Percentiles rank a stretch among this genome's conserved stretches.
Conservation (phyloP, 805 yeast genomes). For the Ogataea trehalophila region DNA sequence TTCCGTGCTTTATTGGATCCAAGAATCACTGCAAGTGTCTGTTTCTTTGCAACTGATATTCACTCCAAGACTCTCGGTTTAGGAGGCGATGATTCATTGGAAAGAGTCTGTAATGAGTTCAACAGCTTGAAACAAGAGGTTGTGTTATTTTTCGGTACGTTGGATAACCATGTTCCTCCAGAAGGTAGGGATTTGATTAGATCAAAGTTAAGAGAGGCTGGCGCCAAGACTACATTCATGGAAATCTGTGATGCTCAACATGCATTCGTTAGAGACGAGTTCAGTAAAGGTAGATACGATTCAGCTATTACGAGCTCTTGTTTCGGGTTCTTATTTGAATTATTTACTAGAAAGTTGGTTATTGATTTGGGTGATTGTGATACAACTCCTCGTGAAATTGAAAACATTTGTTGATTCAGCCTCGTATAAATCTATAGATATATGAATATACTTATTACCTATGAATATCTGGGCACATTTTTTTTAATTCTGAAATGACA, state of each 20-base stretch:
- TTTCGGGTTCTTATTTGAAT: conserved; percentile 61
- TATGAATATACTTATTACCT: too few relatives aligned
- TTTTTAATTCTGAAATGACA: too few relatives aligned
- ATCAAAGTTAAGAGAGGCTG: conserved; percentile 48
- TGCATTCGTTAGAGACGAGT: conserved; percentile 76
- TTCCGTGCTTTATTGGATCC: conserved; percentile 63
- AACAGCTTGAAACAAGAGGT: conserved; percentile 48
- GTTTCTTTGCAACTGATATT: conserved; percentile 79
- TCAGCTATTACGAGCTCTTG: conserved; percentile 70
- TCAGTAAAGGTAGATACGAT: conserved; percentile 76
- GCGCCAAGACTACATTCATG: conserved; percentile 63
- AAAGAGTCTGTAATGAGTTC: conserved; percentile 45
- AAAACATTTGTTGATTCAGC: conserved; percentile 52
- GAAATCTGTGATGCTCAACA: conserved; percentile 80
- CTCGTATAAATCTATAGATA: background rate
- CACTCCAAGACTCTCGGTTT: conserved; percentile 64
- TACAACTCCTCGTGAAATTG: conserved; percentile 44
- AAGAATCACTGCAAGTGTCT: conserved; percentile 60
- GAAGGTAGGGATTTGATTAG: conserved; percentile 73
- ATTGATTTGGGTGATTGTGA: conserved; percentile 63
- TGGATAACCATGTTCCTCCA: conserved; percentile 76
- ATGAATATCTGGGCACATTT: too few relatives aligned
- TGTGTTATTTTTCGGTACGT: conserved; percentile 69
- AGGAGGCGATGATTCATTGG: conserved; percentile 65
- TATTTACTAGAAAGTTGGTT: conserved; percentile 64